Percentiles rank a stretch among this genome's conserved stretches.
These are phyloP conservation scores for Phaffomyces opuntiae DNA, from an alignment of 805 yeast species.

Conservation along the genomic window DNA sequence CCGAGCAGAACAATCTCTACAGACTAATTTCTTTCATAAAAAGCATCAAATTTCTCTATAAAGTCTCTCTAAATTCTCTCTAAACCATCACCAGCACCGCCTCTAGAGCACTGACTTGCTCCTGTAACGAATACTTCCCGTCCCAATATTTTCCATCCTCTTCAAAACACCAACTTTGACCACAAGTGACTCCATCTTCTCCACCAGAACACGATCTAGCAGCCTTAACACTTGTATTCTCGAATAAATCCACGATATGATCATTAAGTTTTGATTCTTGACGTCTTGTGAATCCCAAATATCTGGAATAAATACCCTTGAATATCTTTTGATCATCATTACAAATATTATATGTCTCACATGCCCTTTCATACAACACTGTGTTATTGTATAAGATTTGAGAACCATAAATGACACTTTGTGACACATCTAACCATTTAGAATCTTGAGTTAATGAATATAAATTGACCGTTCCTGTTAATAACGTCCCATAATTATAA, in stretches of 20 bases:
- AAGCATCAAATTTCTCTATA: too few relatives aligned
- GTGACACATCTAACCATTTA: conserved; percentile 38
- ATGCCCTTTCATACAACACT: conserved; percentile 78
- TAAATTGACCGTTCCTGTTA: conserved; percentile 69
- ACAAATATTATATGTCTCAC: conserved; percentile 60
- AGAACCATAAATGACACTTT: conserved; percentile 17
- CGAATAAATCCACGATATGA: conserved; percentile 28
- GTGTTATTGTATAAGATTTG: conserved; percentile 32
- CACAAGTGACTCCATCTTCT: conserved; percentile 79
- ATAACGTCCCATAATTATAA: conserved; percentile 72
- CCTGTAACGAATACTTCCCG: conserved; percentile 74
- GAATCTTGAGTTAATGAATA: conserved; percentile 59
- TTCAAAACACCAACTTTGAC: conserved; percentile 62
- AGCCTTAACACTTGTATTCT: conserved; percentile 60
- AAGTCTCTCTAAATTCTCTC: background rate
- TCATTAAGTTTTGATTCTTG: conserved; percentile 49
- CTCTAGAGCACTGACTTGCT: conserved; percentile 83
- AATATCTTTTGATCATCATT: conserved; percentile 84
- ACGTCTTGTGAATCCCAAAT: conserved; percentile 63
- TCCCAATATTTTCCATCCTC: conserved; percentile 47
- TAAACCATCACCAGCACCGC: conserved; percentile 30
- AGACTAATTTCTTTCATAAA: too few relatives aligned
- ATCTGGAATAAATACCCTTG: conserved; percentile 75
- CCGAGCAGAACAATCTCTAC: too few relatives aligned
- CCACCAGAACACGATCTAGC: conserved; percentile 87